Percentiles rank a stretch among this genome's conserved stretches.
Evolutionary conservation across 768 basidiomycete species (phyloP).

Genomic region (Suillus lakei): DNA sequence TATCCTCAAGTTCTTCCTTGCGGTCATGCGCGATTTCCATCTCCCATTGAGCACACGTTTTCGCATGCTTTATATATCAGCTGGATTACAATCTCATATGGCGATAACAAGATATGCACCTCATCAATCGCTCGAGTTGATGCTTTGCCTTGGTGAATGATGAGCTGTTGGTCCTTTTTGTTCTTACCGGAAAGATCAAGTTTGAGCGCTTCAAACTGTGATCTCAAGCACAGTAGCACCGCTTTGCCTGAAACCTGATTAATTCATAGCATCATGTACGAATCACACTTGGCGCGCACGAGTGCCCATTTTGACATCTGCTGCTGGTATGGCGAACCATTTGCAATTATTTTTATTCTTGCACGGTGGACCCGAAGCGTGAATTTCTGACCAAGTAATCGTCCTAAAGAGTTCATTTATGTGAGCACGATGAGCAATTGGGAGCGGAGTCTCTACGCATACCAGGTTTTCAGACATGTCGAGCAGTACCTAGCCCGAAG

Average conservation of each 20-base stretch:
- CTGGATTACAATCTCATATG: not conserved
- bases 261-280: not conserved
- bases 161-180: not conserved
- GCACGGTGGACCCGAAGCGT: not conserved
- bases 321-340: not conserved
- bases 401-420: not conserved
- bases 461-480: not conserved
- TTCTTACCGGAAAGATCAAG: not conserved
- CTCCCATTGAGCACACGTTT: not conserved
- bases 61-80: not conserved
- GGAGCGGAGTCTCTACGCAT: not conserved
- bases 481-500: constrained; percentile 10
- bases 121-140: not conserved
- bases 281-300: not conserved
- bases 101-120: not conserved
- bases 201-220: not conserved
- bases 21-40: not conserved
- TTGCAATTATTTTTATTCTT: not conserved
- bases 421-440: not conserved
- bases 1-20: not conserved
- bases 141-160: not conserved
- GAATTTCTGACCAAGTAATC: not conserved
- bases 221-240: not conserved
- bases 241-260: not conserved
- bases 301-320: not conserved